Evolutionary conservation across 1,139 yeast genomes (phyloP).

Genomic region (Meyerozyma guilliermondii): DNA sequence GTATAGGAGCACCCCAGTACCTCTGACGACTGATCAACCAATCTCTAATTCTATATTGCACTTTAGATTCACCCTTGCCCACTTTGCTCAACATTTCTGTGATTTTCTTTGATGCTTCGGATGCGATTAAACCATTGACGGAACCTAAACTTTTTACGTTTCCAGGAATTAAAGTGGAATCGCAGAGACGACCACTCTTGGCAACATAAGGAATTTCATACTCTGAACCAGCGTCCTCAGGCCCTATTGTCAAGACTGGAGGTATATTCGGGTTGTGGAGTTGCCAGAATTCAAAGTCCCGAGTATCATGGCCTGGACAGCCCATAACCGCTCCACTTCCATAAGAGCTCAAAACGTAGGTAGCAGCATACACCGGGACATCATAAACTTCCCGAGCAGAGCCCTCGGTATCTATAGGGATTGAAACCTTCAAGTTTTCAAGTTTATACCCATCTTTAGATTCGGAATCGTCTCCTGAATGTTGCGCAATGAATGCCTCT

Average conservation of each 20-base stretch:
- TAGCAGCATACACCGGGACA: constrained; percentile 82
- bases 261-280: constrained; percentile 47
- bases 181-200: constrained; percentile 51
- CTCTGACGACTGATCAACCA: constrained; percentile 95
- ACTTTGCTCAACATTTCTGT: constrained; percentile 32
- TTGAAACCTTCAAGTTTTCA: constrained; percentile 39
- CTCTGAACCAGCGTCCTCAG: constrained; percentile 12
- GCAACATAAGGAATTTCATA: constrained; percentile 38
- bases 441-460: constrained; percentile 65
- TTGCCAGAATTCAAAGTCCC: constrained; percentile 81
- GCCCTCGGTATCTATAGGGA: constrained; percentile 52
- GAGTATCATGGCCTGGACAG: constrained; percentile 86
- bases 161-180: constrained; percentile 16
- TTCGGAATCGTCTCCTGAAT: constrained; percentile 33
- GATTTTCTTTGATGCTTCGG: constrained; percentile 50
- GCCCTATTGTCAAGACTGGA: constrained; percentile 43
- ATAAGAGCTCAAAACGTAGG: constrained; percentile 77
- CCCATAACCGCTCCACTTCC: constrained; percentile 98
- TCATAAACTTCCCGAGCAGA: constrained; percentile 11
- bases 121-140: constrained; percentile 44
- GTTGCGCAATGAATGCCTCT: constrained; percentile 36
- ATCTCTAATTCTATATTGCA: constrained; percentile 70
- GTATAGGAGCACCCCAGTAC: constrained; percentile 98
- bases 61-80: constrained; percentile 42
- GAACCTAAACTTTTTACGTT: constrained; percentile 38